Evolutionary conservation across 768 basidiomycete species (phyloP), one percentile per base, ranked within the genome.

Genomic region (Mycena filopes): DNA sequence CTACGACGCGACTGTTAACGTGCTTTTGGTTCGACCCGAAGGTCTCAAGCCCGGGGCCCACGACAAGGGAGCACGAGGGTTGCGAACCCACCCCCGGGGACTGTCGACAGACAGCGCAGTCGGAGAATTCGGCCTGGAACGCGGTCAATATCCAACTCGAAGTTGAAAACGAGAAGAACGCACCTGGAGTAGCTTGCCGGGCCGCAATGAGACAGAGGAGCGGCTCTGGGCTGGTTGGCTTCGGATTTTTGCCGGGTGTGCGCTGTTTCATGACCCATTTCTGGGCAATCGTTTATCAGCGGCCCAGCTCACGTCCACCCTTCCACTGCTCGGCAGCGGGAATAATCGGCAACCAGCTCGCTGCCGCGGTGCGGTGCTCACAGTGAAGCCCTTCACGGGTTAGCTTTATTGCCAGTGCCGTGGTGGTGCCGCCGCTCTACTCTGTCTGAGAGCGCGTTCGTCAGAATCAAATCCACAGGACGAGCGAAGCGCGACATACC

Each of bases 1-100:
- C 43, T 45, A 47, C 29, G 15, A 56, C 56, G 60, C 62, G 57
- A 65, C 67, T 57, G 56, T 53, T 50, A 55, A 55, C 41, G 28
- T 45, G 54, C 54, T 29, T 55, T 55, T 55, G 26, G 54, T 55
- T 55, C 54, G 41, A 55, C 41, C 20, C 54, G 28, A 43, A 42
- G 41, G 54, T 55, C 56, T 58, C 11, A 11, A 47, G 46, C 36
- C 56, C 54, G 54, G 42, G 54, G 54, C 26, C 54, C 41, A 55
- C 54, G 54, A 31, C 56, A 38, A 57, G 31, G 56, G 56, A 57
- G 56, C 56, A 48, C 45, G 45, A 57, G 56, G 56, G 56, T 47
- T 48, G 56, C 45, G 56, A 57, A n/a, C 56, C 56, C 56, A 16
- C 43, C 55, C 45, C 33, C 45, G 45, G 45, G 54, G n/a, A n/a